These are phyloP conservation scores for Cercospora zeae-maydis DNA, from an alignment of 2,329 filamentous ascomycete genomes.

Conservation along the genomic window DNA sequence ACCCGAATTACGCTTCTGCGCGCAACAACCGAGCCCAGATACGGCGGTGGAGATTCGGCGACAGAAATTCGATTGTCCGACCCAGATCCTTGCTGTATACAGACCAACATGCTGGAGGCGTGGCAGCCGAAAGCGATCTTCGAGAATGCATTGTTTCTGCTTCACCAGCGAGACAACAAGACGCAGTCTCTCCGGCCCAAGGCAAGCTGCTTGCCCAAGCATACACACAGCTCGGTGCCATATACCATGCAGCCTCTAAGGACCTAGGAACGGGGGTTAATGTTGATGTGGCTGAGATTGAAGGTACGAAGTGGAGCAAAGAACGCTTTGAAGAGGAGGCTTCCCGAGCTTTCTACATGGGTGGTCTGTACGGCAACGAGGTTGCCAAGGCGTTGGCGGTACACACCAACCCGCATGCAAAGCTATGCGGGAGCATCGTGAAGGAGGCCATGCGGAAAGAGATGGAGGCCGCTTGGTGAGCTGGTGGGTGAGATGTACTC, in stretches of 20 bases:
- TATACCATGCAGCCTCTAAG: constrained; percentile 28
- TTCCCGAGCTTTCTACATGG: constrained; percentile 53
- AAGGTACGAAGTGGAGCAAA: constrained; percentile 35
- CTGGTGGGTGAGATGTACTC: not conserved
- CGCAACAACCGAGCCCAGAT: constrained; percentile 72
- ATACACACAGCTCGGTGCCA: constrained; percentile 58
- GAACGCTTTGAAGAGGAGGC: constrained; percentile 52
- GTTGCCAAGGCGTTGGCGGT: constrained; percentile 57
- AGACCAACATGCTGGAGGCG: constrained; percentile 4
- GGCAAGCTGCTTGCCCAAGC: constrained; percentile 65
- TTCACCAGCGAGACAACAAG: constrained; percentile 50
- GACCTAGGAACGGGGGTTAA: constrained; percentile 19
- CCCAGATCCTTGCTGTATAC: constrained; percentile 2
- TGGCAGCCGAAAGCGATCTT: constrained; percentile 36
- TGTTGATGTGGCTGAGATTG: constrained; percentile 31
- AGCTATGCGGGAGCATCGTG: constrained; percentile 60
- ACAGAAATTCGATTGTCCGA: constrained; percentile 39
- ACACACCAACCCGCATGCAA: constrained; percentile 60
- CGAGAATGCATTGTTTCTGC: constrained; percentile 55
- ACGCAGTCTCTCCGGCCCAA: constrained; percentile 60
- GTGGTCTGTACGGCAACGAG: constrained; percentile 55
- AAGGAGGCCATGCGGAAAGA: constrained; percentile 58
- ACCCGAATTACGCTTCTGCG: constrained; percentile 67
- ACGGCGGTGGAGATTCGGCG: constrained; percentile 47
- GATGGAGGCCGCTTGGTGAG: constrained; percentile 35